These are phyloP conservation scores for Salvia rosmarinus DNA, from an alignment of 257 asterid genomes.

Conservation along the genomic window DNA sequence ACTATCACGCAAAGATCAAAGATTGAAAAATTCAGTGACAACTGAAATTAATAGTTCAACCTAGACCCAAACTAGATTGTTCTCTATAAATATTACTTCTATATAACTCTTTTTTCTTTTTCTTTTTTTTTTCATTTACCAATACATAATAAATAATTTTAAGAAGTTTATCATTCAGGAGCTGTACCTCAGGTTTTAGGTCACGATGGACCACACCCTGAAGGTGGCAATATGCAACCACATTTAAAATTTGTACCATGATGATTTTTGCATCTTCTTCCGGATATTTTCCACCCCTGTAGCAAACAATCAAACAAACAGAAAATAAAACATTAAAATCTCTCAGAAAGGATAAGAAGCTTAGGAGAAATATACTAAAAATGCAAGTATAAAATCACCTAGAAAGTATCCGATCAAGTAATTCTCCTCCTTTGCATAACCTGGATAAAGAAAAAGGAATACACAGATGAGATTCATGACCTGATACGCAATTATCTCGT, in stretches of 20 bases:
- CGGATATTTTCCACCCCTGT: slow-evolving; percentile 66
- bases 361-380: not conserved
- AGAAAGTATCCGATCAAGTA: slow-evolving; percentile 74
- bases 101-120: not conserved
- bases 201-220: slow-evolving; percentile 88
- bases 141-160: not conserved
- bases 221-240: slow-evolving; percentile 77
- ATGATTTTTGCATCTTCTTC: slow-evolving; percentile 66
- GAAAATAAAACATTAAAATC: too few species aligned
- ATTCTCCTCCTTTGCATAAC: slow-evolving; percentile 87
- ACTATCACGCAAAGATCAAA: too few species aligned
- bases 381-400: slow-evolving; percentile 42
- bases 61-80: too few species aligned
- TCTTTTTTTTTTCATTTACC: not conserved
- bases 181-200: slow-evolving; percentile 67
- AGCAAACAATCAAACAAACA: slow-evolving; percentile 18
- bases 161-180: slow-evolving; percentile 10
- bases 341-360: slow-evolving; percentile 24
- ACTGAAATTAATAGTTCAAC: too few species aligned
- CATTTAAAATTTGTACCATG: slow-evolving; percentile 59
- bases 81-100: not conserved
- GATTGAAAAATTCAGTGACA: too few species aligned
- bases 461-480: slow-evolving; percentile 17
- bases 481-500: not conserved
- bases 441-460: slow-evolving; percentile 41